Evolutionary conservation across 805 yeast species (phyloP).

Genomic region (Yamadazyma takamatsuzukensis): DNA sequence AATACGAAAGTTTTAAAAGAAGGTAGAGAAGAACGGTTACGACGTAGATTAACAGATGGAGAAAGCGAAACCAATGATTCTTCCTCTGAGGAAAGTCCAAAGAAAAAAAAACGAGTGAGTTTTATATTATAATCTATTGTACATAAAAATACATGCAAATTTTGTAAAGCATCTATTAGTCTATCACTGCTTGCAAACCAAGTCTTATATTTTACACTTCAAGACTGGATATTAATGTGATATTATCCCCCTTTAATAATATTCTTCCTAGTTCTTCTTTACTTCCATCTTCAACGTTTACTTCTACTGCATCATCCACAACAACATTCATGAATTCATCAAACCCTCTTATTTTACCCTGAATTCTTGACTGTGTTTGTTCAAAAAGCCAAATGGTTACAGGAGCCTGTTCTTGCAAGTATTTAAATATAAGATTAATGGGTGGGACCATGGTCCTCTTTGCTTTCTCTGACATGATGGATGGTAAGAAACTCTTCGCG

Average conservation of each 20-base stretch:
- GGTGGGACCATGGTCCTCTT: constrained; percentile 66
- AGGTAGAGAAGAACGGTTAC: constrained; percentile 21
- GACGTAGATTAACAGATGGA: constrained; percentile 5
- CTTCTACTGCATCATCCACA: constrained; percentile 60
- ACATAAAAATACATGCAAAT: too few relatives aligned
- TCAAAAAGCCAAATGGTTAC: constrained; percentile 91
- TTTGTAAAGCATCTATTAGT: too few relatives aligned
- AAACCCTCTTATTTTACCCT: constrained; percentile 86
- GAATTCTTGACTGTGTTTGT: constrained; percentile 70
- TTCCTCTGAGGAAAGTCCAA: constrained; percentile 9
- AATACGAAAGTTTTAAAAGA: constrained; percentile 21
- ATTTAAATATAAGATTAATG: constrained; percentile 83
- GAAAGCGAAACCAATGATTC: too few relatives aligned
- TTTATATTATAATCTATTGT: constrained; percentile 14
- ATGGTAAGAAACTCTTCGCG: too few relatives aligned
- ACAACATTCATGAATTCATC: constrained; percentile 95
- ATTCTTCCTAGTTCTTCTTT: constrained; percentile 66
- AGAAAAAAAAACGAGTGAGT: constrained; percentile 24
- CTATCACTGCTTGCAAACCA: too few relatives aligned
- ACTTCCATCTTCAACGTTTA: constrained; percentile 49
- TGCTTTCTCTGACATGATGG: constrained; percentile 5
- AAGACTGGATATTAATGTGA: constrained; percentile 60
- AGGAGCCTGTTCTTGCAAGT: constrained; percentile 71
- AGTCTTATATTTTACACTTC: constrained; percentile 30
- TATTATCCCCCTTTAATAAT: constrained; percentile 89